Evolutionary conservation across 1,284 basidiomycete species (phyloP).

Genomic region (Boletus sp.): DNA sequence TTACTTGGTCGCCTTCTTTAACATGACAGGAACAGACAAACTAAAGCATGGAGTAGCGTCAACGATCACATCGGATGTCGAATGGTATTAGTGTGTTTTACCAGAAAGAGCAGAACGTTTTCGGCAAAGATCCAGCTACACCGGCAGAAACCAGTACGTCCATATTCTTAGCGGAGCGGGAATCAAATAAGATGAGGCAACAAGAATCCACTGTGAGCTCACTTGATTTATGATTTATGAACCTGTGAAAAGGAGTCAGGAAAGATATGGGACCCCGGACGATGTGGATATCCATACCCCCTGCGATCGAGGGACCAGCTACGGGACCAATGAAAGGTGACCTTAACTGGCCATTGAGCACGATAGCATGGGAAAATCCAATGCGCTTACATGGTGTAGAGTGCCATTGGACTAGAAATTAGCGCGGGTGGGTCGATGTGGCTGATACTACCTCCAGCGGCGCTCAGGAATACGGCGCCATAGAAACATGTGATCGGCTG

Average conservation of each 20-base stretch:
- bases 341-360: slow-evolving; percentile 14
- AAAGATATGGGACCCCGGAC: neutral
- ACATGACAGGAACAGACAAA: slow-evolving; percentile 57
- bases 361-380: neutral
- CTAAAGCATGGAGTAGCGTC: slow-evolving; percentile 24
- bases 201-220: slow-evolving; percentile 7
- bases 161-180: slow-evolving; percentile 43
- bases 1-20: slow-evolving; percentile 51
- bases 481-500: slow-evolving; percentile 53
- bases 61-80: neutral
- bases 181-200: neutral
- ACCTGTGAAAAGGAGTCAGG: slow-evolving; percentile 24
- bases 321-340: slow-evolving; percentile 76
- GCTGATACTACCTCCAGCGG: slow-evolving; percentile 75
- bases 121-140: slow-evolving; percentile 59
- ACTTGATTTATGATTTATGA: slow-evolving; percentile 49
- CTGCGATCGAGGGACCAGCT: slow-evolving; percentile 57
- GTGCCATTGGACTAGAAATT: slow-evolving; percentile 64
- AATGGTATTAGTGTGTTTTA: slow-evolving; percentile 32
- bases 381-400: slow-evolving; percentile 51
- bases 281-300: slow-evolving; percentile 37
- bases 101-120: slow-evolving; percentile 43
- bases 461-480: slow-evolving; percentile 73
- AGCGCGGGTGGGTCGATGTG: slow-evolving; percentile 37
- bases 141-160: slow-evolving; percentile 69